Conservation (phyloP, 2,329 filamentous ascomycete species). For the Parascedosporium putredinis region DNA sequence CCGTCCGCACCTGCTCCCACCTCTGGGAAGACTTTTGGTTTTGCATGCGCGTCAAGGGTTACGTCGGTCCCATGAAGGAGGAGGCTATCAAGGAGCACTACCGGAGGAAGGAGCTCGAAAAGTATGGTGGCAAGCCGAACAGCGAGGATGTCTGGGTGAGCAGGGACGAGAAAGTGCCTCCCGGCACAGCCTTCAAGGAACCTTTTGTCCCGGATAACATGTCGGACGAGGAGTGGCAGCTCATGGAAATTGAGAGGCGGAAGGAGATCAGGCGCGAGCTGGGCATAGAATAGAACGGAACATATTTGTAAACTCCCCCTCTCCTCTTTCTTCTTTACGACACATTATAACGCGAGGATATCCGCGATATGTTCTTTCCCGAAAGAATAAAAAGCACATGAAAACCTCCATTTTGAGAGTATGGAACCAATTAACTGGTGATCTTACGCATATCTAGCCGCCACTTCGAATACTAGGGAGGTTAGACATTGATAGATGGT, state of each 20-base stretch:
- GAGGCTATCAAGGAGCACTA: slow-evolving; percentile 58
- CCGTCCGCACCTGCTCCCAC: slow-evolving; percentile 65
- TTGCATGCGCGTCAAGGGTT: slow-evolving; percentile 76
- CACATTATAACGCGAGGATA: too few relatives aligned
- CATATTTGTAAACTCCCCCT: not conserved
- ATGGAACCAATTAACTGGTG: too few relatives aligned
- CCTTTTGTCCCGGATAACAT: slow-evolving; percentile 26
- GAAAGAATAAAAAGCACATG: too few relatives aligned
- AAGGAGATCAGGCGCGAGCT: slow-evolving; percentile 23
- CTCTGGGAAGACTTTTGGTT: slow-evolving; percentile 96
- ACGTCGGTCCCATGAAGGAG: slow-evolving; percentile 47
- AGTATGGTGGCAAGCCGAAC: slow-evolving; percentile 56
- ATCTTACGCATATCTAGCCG: too few relatives aligned
- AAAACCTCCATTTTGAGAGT: too few relatives aligned
- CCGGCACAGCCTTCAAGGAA: slow-evolving; percentile 33
- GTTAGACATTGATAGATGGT: too few relatives aligned
- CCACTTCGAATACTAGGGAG: too few relatives aligned
- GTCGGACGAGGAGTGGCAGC: slow-evolving; percentile 33
- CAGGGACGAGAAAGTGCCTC: slow-evolving; percentile 50
- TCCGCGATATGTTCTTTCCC: too few relatives aligned
- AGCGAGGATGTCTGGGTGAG: slow-evolving; percentile 88
- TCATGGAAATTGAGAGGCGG: slow-evolving; percentile 23
- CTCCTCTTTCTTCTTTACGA: too few relatives aligned
- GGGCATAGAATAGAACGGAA: slow-evolving; percentile 14
- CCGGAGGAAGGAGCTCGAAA: slow-evolving; percentile 51